phyloP scores from a whole-genome alignment of 2,329 filamentous ascomycete genomes.

The Clonostachys rhizophaga region DNA sequence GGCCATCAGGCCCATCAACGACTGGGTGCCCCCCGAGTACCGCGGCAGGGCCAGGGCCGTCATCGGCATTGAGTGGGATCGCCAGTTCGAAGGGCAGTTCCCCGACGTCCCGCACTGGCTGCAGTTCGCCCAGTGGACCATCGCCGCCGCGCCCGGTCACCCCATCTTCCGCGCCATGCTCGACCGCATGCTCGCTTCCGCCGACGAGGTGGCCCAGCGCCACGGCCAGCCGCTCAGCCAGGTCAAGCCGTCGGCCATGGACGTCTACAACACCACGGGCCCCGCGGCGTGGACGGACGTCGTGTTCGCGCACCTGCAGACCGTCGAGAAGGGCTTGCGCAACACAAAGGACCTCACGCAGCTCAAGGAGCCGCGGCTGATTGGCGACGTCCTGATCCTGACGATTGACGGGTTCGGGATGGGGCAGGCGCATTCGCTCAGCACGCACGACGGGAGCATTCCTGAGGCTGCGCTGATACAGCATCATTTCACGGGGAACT shows the following conservation, averaged over 20 bases:
- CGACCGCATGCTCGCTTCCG: constrained; percentile 10
- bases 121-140: constrained; percentile 27
- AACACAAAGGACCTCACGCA: constrained; percentile 3
- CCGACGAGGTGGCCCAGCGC: constrained; percentile 7
- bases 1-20: constrained; percentile 41
- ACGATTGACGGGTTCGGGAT: constrained; percentile 17
- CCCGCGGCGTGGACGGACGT: constrained; percentile 23
- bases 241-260: constrained; percentile 12
- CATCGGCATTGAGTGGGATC: constrained; percentile 21
- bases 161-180: constrained; percentile 18
- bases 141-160: constrained; percentile 20
- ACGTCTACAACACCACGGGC: constrained; percentile 22
- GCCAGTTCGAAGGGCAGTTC: constrained; percentile 13
- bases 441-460: constrained; percentile 14
- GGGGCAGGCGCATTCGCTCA: constrained; percentile 15
- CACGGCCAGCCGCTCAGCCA: neutral
- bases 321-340: constrained; percentile 9
- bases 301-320: constrained; percentile 17
- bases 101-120: constrained; percentile 15
- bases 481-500: constrained; percentile 13
- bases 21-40: constrained; percentile 11
- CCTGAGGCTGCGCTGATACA: constrained; percentile 14
- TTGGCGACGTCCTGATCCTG: constrained; percentile 11
- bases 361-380: constrained; percentile 6
- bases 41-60: constrained; percentile 12